Evolutionary conservation across 225 moss, liverwort and hornwort species (phyloP).

Genomic region (Thuidium tamariscinum): DNA sequence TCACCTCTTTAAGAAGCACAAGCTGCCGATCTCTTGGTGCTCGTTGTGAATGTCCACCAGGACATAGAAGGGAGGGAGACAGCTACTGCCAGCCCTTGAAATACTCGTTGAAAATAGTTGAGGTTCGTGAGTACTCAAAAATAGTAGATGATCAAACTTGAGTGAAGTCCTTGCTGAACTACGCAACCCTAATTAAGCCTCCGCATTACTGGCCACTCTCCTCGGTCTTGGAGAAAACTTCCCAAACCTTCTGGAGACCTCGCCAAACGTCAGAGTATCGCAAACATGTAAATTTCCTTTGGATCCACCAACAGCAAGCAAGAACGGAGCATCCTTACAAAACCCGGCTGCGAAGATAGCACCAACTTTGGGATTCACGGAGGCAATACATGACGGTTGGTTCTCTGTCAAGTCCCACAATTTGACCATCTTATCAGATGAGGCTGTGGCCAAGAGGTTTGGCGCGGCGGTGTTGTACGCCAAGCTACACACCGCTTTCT

Average conservation of each 20-base stretch:
- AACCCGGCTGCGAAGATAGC: constrained; percentile 38
- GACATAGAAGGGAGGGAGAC: constrained; percentile 2
- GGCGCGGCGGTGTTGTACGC: constrained; percentile 51
- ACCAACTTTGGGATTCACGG: constrained; percentile 60
- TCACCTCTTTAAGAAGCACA: neutral
- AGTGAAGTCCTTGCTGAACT: neutral
- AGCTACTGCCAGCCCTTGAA: neutral
- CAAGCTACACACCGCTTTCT: constrained; percentile 76
- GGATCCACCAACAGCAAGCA: constrained; percentile 49
- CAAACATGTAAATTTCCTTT: constrained; percentile 46
- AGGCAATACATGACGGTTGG: constrained; percentile 41
- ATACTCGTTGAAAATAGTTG: neutral
- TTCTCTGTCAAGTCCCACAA: constrained; percentile 42
- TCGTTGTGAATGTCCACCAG: neutral
- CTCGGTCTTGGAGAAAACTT: constrained; percentile 29
- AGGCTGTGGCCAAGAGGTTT: constrained; percentile 48
- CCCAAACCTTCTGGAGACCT: constrained; percentile 33
- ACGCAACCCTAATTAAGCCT: neutral
- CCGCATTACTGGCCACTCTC: neutral
- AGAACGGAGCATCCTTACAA: constrained; percentile 29
- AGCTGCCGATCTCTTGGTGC: neutral
- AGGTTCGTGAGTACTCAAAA: neutral
- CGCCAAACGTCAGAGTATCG: constrained; percentile 26
- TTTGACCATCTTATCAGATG: constrained; percentile 47
- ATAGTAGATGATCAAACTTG: neutral